Evolutionary conservation across 2,329 filamentous ascomycete species (phyloP).

Genomic region (Colletotrichum sp.): DNA sequence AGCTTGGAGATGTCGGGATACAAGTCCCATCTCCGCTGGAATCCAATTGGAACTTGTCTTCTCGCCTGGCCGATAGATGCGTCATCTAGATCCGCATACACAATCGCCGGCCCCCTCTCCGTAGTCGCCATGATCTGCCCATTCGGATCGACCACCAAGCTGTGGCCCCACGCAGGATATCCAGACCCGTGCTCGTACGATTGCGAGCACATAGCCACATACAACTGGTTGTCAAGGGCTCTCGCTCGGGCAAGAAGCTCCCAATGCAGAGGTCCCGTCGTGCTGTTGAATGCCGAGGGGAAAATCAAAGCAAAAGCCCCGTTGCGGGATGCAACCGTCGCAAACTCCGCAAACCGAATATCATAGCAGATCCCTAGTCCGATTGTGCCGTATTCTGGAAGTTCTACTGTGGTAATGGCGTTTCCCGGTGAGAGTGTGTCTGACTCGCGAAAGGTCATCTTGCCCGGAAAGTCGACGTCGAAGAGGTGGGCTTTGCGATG

Average conservation of each 20-base stretch:
- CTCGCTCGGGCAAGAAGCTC: conserved; percentile 78
- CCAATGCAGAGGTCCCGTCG: conserved; percentile 94
- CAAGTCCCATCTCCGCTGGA: conserved; percentile 90
- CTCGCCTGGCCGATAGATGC: conserved; percentile 75
- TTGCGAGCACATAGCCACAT: conserved; percentile 90
- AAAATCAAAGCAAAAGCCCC: conserved; percentile 88
- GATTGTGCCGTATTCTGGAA: conserved; percentile 87
- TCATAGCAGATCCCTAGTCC: conserved; percentile 97
- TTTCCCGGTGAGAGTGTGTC: conserved; percentile 87
- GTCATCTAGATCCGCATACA: conserved; percentile 73
- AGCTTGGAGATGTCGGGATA: conserved; percentile 83
- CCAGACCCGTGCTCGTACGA: conserved; percentile 76
- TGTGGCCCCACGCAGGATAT: conserved; percentile 94
- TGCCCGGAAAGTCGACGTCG: conserved; percentile 95
- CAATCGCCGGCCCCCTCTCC: conserved; percentile 76
- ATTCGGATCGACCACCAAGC: conserved; percentile 85
- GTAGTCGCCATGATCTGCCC: conserved; percentile 79
- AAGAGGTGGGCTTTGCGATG: conserved; percentile 97
- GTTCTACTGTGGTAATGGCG: conserved; percentile 82
- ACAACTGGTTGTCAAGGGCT: conserved; percentile 92
- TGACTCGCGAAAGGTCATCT: conserved; percentile 89
- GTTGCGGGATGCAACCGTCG: conserved; percentile 84
- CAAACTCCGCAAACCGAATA: conserved; percentile 92
- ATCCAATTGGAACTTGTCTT: conserved; percentile 81
- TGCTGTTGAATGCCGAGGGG: conserved; percentile 96